phyloP scores from a whole-genome alignment of 257 asterid genomes.

The Solanum habrochaites region DNA sequence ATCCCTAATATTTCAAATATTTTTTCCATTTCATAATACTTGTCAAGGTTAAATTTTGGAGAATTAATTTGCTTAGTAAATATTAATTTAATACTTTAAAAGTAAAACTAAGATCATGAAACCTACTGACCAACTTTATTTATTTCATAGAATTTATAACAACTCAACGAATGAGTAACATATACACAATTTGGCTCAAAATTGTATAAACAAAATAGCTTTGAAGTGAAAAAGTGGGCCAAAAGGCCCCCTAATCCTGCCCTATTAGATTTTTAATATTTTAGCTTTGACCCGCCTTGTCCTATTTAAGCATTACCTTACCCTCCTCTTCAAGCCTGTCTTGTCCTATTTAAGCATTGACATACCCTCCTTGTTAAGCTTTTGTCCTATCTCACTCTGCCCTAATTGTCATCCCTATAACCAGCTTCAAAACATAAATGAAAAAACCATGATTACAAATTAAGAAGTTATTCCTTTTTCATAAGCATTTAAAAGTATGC shows the following conservation, averaged over 20 bases:
- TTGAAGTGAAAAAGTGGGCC: neutral
- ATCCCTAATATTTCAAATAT: neutral
- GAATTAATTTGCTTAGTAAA: neutral
- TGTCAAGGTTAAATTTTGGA: neutral
- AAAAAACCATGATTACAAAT: too few relatives aligned
- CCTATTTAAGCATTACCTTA: neutral
- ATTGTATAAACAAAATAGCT: too few relatives aligned
- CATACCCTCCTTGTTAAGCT: neutral
- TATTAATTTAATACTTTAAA: neutral
- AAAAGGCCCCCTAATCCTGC: neutral
- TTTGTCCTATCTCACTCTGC: neutral
- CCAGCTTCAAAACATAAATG: neutral
- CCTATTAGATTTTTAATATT: neutral
- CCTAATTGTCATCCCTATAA: neutral
- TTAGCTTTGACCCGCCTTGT: neutral
- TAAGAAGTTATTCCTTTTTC: neutral
- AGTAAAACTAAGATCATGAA: neutral
- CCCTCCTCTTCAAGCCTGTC: neutral
- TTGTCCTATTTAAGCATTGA: neutral
- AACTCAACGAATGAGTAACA: too few relatives aligned
- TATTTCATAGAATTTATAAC: too few relatives aligned
- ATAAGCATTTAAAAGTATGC: too few relatives aligned
- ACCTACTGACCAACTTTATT: neutral
- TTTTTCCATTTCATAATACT: neutral
- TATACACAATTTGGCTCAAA: too few relatives aligned